phyloP scores from a whole-genome alignment of 139 green algal genomes.

The Desmodesmus armatus region DNA sequence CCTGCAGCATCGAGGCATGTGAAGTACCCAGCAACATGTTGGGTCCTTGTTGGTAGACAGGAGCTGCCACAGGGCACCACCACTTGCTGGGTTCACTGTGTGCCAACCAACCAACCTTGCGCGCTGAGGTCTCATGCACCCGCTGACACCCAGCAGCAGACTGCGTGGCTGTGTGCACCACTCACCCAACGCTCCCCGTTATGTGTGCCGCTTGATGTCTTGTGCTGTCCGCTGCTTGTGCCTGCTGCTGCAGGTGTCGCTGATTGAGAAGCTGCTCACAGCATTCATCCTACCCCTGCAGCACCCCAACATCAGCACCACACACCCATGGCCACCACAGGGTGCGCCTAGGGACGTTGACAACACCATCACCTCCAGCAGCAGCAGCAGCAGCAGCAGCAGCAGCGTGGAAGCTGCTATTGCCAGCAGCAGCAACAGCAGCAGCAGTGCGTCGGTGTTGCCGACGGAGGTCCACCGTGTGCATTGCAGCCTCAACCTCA shows the following conservation, averaged over 20 bases:
- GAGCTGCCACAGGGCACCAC: too few relatives aligned
- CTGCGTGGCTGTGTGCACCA: neutral
- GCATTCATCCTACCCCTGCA: conserved; percentile 98
- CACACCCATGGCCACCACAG: neutral
- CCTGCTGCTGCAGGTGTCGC: conserved; percentile 57
- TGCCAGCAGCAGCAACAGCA: neutral
- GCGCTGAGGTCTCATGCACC: neutral
- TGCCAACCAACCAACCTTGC: too few relatives aligned
- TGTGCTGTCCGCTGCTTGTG: neutral
- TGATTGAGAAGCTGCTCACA: conserved; percentile 96
- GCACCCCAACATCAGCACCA: conserved; percentile 70
- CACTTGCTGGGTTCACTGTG: too few relatives aligned
- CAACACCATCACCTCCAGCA: neutral
- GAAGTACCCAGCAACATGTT: too few relatives aligned
- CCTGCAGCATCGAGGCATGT: too few relatives aligned
- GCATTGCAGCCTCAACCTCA: conserved; percentile 98
- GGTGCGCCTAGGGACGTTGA: neutral
- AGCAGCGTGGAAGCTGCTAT: neutral
- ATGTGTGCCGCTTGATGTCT: neutral
- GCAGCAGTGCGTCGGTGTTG: neutral
- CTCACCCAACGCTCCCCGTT: neutral
- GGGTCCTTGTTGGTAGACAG: too few relatives aligned
- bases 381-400: too few relatives aligned
- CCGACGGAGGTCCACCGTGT: conserved; percentile 66
- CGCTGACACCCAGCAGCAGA: neutral